Percentiles rank a stretch among this genome's conserved stretches.
Evolutionary conservation across 2,329 filamentous ascomycete genomes (phyloP).

Genomic region (Ambrosiella xylebori): DNA sequence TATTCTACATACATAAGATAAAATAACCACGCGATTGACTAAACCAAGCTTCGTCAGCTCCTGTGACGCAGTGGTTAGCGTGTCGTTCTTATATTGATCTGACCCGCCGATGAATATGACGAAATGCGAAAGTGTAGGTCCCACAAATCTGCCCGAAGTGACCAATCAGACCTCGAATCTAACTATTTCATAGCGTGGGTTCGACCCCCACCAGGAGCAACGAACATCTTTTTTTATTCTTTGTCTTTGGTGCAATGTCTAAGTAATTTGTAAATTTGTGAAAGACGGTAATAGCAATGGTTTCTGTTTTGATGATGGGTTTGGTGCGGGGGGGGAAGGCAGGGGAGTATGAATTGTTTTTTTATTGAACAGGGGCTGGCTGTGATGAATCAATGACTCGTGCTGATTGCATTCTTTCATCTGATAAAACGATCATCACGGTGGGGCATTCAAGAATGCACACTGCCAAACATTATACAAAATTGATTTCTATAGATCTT

Average conservation of each 20-base stretch:
- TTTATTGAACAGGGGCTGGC: too few relatives aligned
- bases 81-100: conserved; percentile 15
- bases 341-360: too few relatives aligned
- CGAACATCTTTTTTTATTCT: conserved; percentile 8
- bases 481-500: too few relatives aligned
- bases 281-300: too few relatives aligned
- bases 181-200: conserved; percentile 14
- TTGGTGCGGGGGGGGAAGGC: too few relatives aligned
- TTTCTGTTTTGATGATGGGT: too few relatives aligned
- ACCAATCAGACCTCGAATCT: conserved; percentile 12
- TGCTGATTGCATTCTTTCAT: too few relatives aligned
- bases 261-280: neutral
- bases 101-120: conserved; percentile 14
- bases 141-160: neutral
- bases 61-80: conserved; percentile 16
- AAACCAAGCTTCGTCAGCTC: conserved; percentile 12
- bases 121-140: conserved; percentile 15
- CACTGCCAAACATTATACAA: too few relatives aligned
- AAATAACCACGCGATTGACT: conserved; percentile 4
- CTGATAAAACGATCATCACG: too few relatives aligned
- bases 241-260: neutral
- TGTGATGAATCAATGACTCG: too few relatives aligned
- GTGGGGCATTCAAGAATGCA: too few relatives aligned
- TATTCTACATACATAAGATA: too few relatives aligned
- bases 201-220: conserved; percentile 15